Evolutionary conservation across 2,329 filamentous ascomycete species (phyloP).

Genomic region (Westerdykella sp.): DNA sequence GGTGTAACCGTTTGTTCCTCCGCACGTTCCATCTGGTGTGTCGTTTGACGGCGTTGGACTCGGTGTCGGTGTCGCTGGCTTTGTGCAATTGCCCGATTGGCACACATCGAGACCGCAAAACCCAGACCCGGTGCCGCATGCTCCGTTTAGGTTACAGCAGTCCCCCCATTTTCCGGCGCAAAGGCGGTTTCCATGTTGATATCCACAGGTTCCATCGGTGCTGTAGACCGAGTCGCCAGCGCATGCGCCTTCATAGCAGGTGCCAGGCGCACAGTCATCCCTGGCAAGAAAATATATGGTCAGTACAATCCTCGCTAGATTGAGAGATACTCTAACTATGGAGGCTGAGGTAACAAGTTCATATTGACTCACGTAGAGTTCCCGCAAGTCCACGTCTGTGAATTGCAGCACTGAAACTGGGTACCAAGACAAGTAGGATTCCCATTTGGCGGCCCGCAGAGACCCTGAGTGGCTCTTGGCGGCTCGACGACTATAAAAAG

Average conservation of each 20-base stretch:
- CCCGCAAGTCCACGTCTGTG: slow-evolving; percentile 29
- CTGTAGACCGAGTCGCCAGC: slow-evolving; percentile 12
- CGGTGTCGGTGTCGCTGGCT: not conserved
- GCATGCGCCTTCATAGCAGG: slow-evolving; percentile 33
- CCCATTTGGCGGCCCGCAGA: slow-evolving; percentile 27
- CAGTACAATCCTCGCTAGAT: slow-evolving; percentile 1
- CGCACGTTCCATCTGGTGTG: not conserved
- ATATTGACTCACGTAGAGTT: slow-evolving; percentile 15
- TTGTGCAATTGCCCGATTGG: slow-evolving; percentile 1
- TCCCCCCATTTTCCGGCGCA: slow-evolving; percentile 11
- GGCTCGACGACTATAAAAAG: slow-evolving; percentile 8
- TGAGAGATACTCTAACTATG: not conserved
- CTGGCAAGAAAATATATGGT: slow-evolving; percentile 9
- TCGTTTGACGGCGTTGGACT: no score
- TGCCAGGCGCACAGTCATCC: slow-evolving; percentile 28
- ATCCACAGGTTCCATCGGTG: slow-evolving; percentile 9
- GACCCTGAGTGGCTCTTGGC: slow-evolving; percentile 13
- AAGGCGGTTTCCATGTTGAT: slow-evolving; percentile 4
- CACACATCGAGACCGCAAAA: slow-evolving; percentile 1
- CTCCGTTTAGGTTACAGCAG: slow-evolving; percentile 6
- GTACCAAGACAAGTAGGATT: slow-evolving; percentile 31
- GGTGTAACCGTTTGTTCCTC: not conserved
- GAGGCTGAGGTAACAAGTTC: not conserved
- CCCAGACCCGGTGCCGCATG: not conserved
- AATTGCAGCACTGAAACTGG: slow-evolving; percentile 30